phyloP scores from a whole-genome alignment of 345 rosid genomes.

The Populus simonii region DNA sequence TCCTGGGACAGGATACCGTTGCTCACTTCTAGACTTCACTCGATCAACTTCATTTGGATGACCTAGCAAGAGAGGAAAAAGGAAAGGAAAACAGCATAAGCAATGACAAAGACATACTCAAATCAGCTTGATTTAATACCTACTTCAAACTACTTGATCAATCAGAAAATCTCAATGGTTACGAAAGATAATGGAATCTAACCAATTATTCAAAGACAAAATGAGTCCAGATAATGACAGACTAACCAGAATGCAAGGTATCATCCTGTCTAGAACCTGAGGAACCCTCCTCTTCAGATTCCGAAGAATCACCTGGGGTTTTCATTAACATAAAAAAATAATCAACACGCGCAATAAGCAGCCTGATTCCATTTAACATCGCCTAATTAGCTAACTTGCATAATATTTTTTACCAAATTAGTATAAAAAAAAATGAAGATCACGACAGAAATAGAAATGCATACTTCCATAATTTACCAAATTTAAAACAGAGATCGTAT shows the following conservation, averaged over 20 bases:
- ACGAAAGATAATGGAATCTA: background rate
- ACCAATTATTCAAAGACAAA: background rate
- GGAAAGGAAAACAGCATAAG: background rate
- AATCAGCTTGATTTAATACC: background rate
- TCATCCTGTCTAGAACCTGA: constrained; percentile 31
- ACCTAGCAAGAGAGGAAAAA: constrained; percentile 18
- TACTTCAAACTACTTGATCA: background rate
- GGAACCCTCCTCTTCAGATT: constrained; percentile 33
- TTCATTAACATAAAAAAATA: constrained; percentile 2
- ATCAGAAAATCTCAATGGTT: background rate
- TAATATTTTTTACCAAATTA: background rate
- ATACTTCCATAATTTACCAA: constrained; percentile 58
- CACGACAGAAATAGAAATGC: constrained; percentile 2
- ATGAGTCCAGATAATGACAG: background rate
- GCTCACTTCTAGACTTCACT: constrained; percentile 44
- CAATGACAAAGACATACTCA: background rate
- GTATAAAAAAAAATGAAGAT: background rate
- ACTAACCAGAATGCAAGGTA: background rate
- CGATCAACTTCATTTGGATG: constrained; percentile 25
- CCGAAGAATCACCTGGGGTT: constrained; percentile 47
- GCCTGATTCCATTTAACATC: too few relatives aligned
- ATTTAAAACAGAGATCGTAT: constrained; percentile 31
- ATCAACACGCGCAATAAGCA: background rate
- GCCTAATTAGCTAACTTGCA: background rate
- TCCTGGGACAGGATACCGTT: constrained; percentile 54